Conservation (phyloP, 257 asterid species). For the Solanum etuberosum region DNA sequence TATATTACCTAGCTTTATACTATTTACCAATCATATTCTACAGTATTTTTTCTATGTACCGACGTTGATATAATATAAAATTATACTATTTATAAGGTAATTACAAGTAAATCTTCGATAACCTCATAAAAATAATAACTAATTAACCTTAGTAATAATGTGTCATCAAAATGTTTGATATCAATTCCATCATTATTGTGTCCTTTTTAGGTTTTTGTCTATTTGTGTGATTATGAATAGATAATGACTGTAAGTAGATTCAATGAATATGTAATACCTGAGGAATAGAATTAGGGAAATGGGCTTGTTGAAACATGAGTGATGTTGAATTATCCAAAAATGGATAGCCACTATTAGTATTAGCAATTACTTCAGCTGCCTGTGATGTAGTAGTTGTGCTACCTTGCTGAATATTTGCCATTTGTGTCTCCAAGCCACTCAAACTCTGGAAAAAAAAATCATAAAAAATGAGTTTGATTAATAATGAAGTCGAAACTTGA, state of each 20-base stretch:
- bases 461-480: neutral
- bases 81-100: neutral
- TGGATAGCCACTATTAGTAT: conserved; percentile 13
- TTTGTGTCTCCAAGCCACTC: conserved; percentile 29
- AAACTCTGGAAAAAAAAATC: conserved; percentile 19
- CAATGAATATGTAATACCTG: neutral
- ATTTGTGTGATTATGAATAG: neutral
- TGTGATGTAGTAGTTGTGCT: conserved; percentile 16
- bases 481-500: neutral
- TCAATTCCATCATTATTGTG: neutral
- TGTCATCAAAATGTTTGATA: neutral
- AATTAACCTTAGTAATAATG: neutral
- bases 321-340: conserved; percentile 33
- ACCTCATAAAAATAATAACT: neutral
- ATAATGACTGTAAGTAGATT: neutral
- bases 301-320: conserved; percentile 31
- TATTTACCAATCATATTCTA: neutral
- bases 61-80: neutral
- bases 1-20: neutral
- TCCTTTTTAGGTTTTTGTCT: neutral
- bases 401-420: conserved; percentile 14
- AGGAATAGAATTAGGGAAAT: conserved; percentile 2
- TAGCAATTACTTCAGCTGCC: conserved; percentile 3
- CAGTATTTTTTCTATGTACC: neutral
- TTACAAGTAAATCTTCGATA: neutral